Base-by-base conservation (phyloP, 2,329 filamentous ascomycete species). In the Phialophora verrucosa region DNA sequence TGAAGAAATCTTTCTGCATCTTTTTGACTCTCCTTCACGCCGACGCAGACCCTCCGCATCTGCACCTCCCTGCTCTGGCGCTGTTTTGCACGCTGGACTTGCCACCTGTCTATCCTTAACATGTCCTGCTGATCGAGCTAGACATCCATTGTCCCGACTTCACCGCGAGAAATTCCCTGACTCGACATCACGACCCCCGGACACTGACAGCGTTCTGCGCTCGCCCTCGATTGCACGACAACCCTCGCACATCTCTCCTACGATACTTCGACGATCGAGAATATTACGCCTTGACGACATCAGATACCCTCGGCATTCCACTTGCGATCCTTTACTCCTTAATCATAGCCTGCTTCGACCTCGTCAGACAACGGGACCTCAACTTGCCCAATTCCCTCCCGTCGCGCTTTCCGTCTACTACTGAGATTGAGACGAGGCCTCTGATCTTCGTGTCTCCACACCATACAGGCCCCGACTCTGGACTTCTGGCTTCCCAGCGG, bases 81-180 rank as follows among this genome's bases (percentile, higher is more conserved):
- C 51, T 58, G 32, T 58, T n/a, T 47, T 49, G 11, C 31, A 55
- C 51, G 53, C 53, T 56, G 60, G 54, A 55, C 35, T 55, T n/a
- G 42, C 51, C 44, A 25, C 31, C 56, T 31, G 63, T 63, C 63
- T 61, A 54, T 68, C 63, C 35, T 65, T 68, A 68, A 63, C 51
- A 68, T 68, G 66, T 55, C 68, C 59, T 42, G 64, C 53, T 51
- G 58, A 20, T 56, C 42, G 49, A 63, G 58, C 56, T 67, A 61
- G 62, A 63, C 68, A 47, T 63, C 59, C 35, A 32, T 54, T 62
- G 57, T 65, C 51, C 59, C 55, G 47, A 50, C 59, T 64, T 53
- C 59, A 31, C 51, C 29, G 10, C 47, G 44, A 32, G 35, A 23
- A 53, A 53, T 55, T 42, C 53, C 20, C 32, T 38, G 59, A 38